A percentile compares a stretch with the other conserved stretches of the same genome.
phyloP scores from a whole-genome alignment of 768 basidiomycete genomes.

The Mrakia blollopis region DNA sequence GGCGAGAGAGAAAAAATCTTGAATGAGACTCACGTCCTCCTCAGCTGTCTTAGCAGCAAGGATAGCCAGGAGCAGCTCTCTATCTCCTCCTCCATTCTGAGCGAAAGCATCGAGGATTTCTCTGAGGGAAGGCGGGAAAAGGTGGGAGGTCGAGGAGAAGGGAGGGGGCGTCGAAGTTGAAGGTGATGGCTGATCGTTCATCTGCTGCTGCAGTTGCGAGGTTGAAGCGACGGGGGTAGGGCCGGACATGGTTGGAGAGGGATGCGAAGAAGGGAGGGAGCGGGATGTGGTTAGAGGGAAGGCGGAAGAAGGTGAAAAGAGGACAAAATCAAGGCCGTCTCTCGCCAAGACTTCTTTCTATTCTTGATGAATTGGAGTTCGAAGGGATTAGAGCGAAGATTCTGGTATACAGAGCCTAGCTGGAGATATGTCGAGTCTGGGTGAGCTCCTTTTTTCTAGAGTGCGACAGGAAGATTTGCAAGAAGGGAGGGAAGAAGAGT shows the following conservation, averaged over 20 bases:
- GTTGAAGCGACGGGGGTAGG: background rate
- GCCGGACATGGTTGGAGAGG: background rate
- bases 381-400: background rate
- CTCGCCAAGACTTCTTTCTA: constrained; percentile 2
- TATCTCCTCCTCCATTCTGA: constrained; percentile 80
- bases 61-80: constrained; percentile 85
- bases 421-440: background rate
- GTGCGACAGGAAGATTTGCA: too few relatives aligned
- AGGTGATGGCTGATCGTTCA: background rate
- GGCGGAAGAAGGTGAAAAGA: background rate
- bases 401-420: background rate
- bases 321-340: background rate
- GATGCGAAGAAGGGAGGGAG: background rate
- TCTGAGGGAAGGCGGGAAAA: constrained; percentile 69
- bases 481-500: too few relatives aligned
- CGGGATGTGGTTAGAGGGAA: background rate
- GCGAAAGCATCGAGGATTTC: constrained; percentile 84
- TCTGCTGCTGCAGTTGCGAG: background rate
- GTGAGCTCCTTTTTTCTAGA: too few relatives aligned
- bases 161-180: background rate
- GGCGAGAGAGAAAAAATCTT: background rate
- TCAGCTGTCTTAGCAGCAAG: constrained; percentile 88
- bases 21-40: constrained; percentile 54
- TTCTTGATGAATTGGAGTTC: background rate
- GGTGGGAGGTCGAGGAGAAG: background rate